Evolutionary conservation across 208 protist genomes (phyloP), one percentile per base, ranked within the genome.

Genomic region (Crithidia fasciculata): DNA sequence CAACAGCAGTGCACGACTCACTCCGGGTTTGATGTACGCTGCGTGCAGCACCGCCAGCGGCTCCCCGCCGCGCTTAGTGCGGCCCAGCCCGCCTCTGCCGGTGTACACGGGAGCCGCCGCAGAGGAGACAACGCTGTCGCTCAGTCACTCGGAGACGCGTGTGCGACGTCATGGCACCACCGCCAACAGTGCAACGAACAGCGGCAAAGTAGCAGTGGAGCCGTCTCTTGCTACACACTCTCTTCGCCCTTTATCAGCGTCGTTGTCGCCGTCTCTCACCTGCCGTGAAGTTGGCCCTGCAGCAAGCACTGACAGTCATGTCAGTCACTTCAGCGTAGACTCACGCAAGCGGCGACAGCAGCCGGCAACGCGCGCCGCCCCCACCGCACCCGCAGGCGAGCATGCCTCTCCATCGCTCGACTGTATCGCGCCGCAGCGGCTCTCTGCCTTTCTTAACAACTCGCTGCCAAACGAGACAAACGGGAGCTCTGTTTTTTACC

Each of bases 401-500:
- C 12, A 15, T 36, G 0, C 19, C 2, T 60, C 43, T 2, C 53
- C 53, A 15, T 61, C 52, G 0, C 52, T 39, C n/a, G 53, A 70
- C 43, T 43, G 54, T 43, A 43, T 36, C 54, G 59, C 65, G 2
- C 52, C 65, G 2, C 52, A 61, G 43, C 39, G 61, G 41, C 53
- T 70, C 65, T 59, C 53, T n/a, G 41, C 65, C 28, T 70, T 59
- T n/a, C n/a, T 70, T 7, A 70, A 61, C 19, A 53, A 4, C 19
- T 57, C 52, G 5, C 54, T 70, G 8, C 40, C 39, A 8, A 63
- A 50, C 41, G 16, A 3, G 6, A 63, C 41, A 4, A 50, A 47
- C 39, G 41, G 41, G 40, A 50, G 41, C 39, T 12, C 41, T 13
- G 58, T 41, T 15, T 19, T 37, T 15, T 49, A 6, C 16, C 50